Evolutionary conservation across 805 yeast genomes (phyloP).

Genomic region (Limtongia smithiae): DNA sequence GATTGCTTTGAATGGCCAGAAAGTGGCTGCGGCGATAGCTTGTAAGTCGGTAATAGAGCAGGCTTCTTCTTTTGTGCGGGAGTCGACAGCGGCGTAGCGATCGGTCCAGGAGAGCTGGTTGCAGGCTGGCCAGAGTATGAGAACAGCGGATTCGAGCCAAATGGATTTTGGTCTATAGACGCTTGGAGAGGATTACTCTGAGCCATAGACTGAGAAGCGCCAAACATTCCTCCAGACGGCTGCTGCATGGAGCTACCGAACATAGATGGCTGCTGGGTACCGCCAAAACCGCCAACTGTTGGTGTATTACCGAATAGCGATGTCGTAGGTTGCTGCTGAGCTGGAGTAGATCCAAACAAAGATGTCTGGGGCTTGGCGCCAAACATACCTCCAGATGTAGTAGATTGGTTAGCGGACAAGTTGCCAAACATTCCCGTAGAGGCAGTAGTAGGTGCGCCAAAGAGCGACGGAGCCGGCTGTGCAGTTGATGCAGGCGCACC

Average conservation of each 20-base stretch:
- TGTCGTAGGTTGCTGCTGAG: conserved; percentile 15
- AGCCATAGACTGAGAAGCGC: conserved; percentile 3
- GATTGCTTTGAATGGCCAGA: conserved; percentile 37
- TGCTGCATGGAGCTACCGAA: conserved; percentile 26
- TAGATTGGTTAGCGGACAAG: conserved; percentile 15
- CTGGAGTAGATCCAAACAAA: conserved; percentile 30
- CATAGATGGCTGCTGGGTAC: conserved; percentile 23
- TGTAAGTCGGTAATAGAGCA: conserved; percentile 57
- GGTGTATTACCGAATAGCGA: conserved; percentile 33
- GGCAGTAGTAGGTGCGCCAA: conserved; percentile 33
- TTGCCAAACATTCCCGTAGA: conserved; percentile 30
- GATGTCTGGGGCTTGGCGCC: conserved; percentile 33
- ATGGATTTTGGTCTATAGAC: conserved; percentile 57
- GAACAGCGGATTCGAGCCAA: conserved; percentile 74
- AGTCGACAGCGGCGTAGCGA: conserved; percentile 45
- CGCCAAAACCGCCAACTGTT: conserved; percentile 46
- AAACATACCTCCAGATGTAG: conserved; percentile 34
- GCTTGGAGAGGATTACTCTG: conserved; percentile 38
- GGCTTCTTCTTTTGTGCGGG: conserved; percentile 53
- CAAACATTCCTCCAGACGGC: conserved; percentile 27
- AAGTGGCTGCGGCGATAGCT: conserved; percentile 61
- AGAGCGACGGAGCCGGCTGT: conserved; percentile 23
- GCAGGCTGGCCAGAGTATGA: conserved; percentile 37
- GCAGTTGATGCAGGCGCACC: conserved; percentile 39
- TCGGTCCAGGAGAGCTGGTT: conserved; percentile 43